Evolutionary conservation across 805 yeast genomes (phyloP).

Genomic region (Candida vartiovaarae): DNA sequence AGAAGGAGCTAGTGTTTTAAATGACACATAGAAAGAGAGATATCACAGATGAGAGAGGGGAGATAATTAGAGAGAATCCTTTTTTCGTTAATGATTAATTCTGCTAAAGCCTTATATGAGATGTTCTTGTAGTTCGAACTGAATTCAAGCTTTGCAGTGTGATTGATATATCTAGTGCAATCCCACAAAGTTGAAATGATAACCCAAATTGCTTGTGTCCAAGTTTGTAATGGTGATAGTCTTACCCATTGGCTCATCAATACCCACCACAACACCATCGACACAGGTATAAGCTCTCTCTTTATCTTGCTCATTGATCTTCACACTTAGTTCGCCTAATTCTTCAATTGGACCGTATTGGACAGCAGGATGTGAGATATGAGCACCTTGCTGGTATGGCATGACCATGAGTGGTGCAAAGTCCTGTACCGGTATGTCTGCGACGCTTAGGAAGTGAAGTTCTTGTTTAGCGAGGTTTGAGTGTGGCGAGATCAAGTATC

Average conservation of each 20-base stretch:
- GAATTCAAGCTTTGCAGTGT: not conserved
- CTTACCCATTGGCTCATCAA: conserved; percentile 18
- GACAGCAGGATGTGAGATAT: conserved; percentile 5
- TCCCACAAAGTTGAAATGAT: conserved; percentile 8
- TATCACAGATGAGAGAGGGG: too few species aligned
- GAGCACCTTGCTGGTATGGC: conserved; percentile 18
- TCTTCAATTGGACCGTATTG: conserved; percentile 5
- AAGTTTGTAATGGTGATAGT: conserved; percentile 6
- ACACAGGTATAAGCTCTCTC: conserved; percentile 13
- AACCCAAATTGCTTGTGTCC: conserved; percentile 3
- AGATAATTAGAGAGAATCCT: too few species aligned
- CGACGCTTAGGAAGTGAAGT: conserved; percentile 15
- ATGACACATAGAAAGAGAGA: not conserved
- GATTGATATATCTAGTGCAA: not conserved
- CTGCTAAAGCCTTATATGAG: too few species aligned
- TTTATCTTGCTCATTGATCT: conserved; percentile 11
- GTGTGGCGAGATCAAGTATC: conserved; percentile 20
- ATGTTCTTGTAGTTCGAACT: too few species aligned
- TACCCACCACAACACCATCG: conserved; percentile 16
- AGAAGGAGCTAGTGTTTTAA: not conserved
- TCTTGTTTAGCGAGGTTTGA: conserved; percentile 10
- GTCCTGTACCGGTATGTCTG: conserved; percentile 7
- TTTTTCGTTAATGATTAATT: too few species aligned
- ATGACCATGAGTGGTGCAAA: conserved; percentile 7
- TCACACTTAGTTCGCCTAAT: conserved; percentile 2